Base-by-base conservation (phyloP, 169 alveolate species). In the Cryptosporidium parvum region DNA sequence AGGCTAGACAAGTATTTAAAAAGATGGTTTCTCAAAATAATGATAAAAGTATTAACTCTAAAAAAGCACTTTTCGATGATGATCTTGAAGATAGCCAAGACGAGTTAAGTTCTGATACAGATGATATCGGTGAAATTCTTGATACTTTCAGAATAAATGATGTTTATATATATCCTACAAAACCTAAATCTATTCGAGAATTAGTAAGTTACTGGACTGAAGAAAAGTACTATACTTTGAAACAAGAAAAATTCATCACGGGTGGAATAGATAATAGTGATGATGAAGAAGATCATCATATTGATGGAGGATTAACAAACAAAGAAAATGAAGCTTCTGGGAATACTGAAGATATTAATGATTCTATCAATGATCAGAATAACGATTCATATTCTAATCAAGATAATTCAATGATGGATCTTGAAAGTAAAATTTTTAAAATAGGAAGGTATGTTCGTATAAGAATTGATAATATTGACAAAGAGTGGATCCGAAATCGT, bases 381-480 rank as follows among this genome's bases (percentile, higher is more conserved):
- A n/a, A 5, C 95, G 97, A 97, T 94, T 21, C 93, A 96, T 70
- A 93, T 91, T 37, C 93, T 94, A 58, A 95, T 93, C 73, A 94
- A 73, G 39, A 44, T 73, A 10, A 59, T 80, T 85, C 62, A 33
- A 69, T 51, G 65, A 75, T 67, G 37, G 70, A 85, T 4, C 21
- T 1, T 10, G 37, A n/a, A 23, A 42, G 16, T 42, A 80, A 93
- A 12, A 58, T 80, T 1, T 95, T 93, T 39, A 94, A 95, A 69
- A 93, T 91, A 75, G 99, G 99, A 8, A 93, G 95, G 10, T 98
- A 96, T 92, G 97, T 97, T 21, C 94, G 96, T 84, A 94, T 98
- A 29, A 95, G 96, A 45, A 85, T 97, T 68, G 92, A 92, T 59
- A 93, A 96, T 31, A 71, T 93, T 70, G 91, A 91, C 71, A 93